These are phyloP conservation scores for Schizosaccharomyces versatilis DNA, from an alignment of 1,139 yeast genomes.

Conservation along the genomic window DNA sequence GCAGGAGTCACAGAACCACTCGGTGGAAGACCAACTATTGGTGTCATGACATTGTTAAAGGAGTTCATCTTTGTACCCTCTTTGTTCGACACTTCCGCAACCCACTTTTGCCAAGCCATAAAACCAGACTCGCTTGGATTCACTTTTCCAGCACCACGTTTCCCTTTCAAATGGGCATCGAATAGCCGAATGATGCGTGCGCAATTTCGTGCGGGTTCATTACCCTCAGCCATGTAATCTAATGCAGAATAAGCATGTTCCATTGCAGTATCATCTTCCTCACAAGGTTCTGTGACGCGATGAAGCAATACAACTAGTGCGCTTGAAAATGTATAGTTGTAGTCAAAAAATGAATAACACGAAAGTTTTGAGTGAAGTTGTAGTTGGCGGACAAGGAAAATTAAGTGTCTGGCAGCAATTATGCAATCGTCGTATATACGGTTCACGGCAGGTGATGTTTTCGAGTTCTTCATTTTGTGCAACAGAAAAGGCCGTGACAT, in stretches of 20 bases:
- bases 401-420: background rate
- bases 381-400: background rate
- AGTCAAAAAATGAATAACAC: conserved; percentile 1
- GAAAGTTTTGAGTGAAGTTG: background rate
- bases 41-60: no score
- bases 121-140: conserved; percentile 1
- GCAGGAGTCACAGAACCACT: no score
- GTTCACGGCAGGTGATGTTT: background rate
- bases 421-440: conserved; percentile 2
- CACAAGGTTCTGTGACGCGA: background rate
- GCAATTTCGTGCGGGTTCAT: conserved; percentile 1
- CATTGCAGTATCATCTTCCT: background rate
- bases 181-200: background rate
- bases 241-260: background rate
- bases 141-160: background rate
- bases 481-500: conserved; percentile 7
- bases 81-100: background rate
- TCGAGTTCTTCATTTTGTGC: conserved; percentile 1
- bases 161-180: background rate
- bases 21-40: no score
- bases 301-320: background rate
- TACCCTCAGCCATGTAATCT: conserved; percentile 1
- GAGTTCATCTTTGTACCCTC: background rate
- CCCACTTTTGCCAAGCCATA: conserved; percentile 2
- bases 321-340: conserved; percentile 1